Percentiles rank a stretch among this genome's conserved stretches.
These are phyloP conservation scores for Talaromyces sp. DNA, from an alignment of 2,329 filamentous ascomycete genomes.

Conservation along the genomic window DNA sequence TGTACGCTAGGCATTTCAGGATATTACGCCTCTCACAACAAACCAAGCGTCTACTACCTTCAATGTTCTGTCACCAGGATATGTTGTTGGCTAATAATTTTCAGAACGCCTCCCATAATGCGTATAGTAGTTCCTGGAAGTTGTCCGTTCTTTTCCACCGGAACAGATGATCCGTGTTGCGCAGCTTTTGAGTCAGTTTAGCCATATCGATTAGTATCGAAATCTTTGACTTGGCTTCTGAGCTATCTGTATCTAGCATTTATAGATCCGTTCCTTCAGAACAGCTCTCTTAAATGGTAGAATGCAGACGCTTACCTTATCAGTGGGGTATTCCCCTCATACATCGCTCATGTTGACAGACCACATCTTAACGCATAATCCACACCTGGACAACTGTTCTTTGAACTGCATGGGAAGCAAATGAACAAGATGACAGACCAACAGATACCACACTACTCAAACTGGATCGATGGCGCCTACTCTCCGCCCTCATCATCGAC, in stretches of 20 bases:
- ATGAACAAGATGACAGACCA: background rate
- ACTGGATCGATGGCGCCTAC: conserved; percentile 33
- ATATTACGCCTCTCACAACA: too few species aligned
- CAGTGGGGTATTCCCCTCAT: conserved; percentile 11
- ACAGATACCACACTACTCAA: conserved; percentile 29
- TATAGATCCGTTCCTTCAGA: background rate
- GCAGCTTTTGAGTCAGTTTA: background rate
- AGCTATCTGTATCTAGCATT: background rate
- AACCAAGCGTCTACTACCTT: too few species aligned
- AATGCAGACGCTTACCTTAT: background rate
- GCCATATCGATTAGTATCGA: background rate
- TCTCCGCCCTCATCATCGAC: conserved; percentile 20
- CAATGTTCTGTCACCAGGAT: too few species aligned
- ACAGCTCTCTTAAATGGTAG: too few species aligned
- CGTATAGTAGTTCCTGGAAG: too few species aligned
- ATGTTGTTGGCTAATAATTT: too few species aligned
- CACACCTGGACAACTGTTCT: background rate
- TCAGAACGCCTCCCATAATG: too few species aligned
- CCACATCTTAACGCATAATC: background rate
- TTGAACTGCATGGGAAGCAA: background rate
- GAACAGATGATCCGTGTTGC: too few species aligned
- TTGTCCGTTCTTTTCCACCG: too few species aligned
- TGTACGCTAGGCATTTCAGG: too few species aligned
- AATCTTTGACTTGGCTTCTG: background rate
- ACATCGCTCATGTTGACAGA: background rate